These are phyloP conservation scores for Calocybe cyanea DNA, from an alignment of 768 basidiomycete genomes.

Conservation along the genomic window DNA sequence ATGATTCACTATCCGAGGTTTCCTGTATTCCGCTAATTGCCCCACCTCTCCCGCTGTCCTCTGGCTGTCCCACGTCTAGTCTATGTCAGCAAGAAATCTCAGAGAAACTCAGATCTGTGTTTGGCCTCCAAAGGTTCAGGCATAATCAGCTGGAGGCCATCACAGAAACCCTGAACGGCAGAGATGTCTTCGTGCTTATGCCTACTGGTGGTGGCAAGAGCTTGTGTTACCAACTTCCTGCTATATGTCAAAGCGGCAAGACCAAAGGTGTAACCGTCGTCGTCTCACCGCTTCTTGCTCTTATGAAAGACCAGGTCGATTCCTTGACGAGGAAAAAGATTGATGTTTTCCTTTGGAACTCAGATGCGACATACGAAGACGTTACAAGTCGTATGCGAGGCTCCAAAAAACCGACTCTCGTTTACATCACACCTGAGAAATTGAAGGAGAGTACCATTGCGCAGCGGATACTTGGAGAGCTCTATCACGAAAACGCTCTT, in stretches of 20 bases:
- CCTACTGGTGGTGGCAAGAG: conserved; percentile 95
- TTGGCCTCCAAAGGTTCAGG: conserved; percentile 68
- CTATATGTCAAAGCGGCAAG: conserved; percentile 66
- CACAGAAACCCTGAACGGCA: conserved; percentile 69
- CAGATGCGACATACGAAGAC: conserved; percentile 40
- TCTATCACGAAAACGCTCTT: conserved; percentile 55
- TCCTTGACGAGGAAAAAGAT: conserved; percentile 62
- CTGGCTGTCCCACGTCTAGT: conserved; percentile 14
- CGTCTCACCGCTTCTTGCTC: conserved; percentile 80
- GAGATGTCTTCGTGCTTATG: conserved; percentile 92
- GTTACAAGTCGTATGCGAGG: conserved; percentile 43
- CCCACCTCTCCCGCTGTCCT: conserved; percentile 8
- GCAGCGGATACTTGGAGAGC: conserved; percentile 47
- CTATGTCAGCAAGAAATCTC: conserved; percentile 49
- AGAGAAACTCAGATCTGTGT: conserved; percentile 50
- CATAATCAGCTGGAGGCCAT: conserved; percentile 86
- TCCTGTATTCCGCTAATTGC: conserved; percentile 14
- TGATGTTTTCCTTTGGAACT: conserved; percentile 66
- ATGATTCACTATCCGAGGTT: conserved; percentile 20
- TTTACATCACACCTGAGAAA: conserved; percentile 94
- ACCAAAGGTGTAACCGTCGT: conserved; percentile 86
- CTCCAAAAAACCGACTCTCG: conserved; percentile 53
- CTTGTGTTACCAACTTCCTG: conserved; percentile 87
- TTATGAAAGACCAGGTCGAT: conserved; percentile 88
- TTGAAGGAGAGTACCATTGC: conserved; percentile 60